Base-by-base conservation (phyloP, 2,329 filamentous ascomycete species). In the Pestalotiopsis sp. region DNA sequence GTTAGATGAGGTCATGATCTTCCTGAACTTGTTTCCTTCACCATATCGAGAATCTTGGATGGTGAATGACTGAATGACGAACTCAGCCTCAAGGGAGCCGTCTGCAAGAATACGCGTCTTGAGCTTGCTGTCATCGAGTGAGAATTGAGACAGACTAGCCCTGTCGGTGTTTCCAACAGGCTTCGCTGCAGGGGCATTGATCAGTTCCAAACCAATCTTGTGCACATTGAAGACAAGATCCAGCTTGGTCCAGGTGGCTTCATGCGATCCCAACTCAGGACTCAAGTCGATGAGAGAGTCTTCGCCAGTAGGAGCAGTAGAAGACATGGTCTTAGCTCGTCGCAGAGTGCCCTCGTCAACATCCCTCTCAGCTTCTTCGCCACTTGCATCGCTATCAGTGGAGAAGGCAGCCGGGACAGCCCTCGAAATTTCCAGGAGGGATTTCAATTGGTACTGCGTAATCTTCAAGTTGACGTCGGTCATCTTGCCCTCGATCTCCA, bases 1-100 rank as follows among this genome's bases (percentile, higher is more conserved):
- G 80, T 98, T 98, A 76, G 95, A 94, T 67, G 97, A 91, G 1
- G 95, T 95, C 96, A 99, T 98, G 82, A 99, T 98, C 79, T 95
- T 97, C 65, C 94, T 90, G 86, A 97, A 99, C 78, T 97, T 98
- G 83, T 98, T 99, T 4, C 92, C 93, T 74, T 97, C 95, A 67
- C 90, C 89, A 4, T 90, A 91, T n/a, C 97, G 91, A 71, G 92
- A 98, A 78, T 99, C 96, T 68, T 93, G 89, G 72, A 98, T 97
- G 0, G 94, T 97, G 79, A 99, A 98, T 0, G 95, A 96, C 69
- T 96, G 92, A 17, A 99, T 94, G 45, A 97, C 86, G 6, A 99
- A 88, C 78, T 99, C 97, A 2, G 95, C 94, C 78, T 99, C 96
- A 56, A 99, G 81, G 0, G 95, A 95, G 6, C 92, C 91, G 78